Evolutionary conservation across 192 early-diverging fungal species (phyloP).

Genomic region (Coemansia sp.): DNA sequence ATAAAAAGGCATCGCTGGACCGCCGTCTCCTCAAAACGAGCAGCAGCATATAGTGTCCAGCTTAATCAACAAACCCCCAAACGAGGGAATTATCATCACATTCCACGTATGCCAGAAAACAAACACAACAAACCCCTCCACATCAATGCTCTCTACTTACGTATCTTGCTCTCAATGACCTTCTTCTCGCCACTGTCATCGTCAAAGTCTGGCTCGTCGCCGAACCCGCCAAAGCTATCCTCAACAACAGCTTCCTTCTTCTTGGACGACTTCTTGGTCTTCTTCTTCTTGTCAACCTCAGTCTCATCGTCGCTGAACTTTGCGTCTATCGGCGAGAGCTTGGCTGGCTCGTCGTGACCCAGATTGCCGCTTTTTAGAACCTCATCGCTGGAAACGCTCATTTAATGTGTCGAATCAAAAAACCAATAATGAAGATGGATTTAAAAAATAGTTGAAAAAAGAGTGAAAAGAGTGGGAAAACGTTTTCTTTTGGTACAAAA

Average conservation of each 20-base stretch:
- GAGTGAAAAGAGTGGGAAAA: background rate
- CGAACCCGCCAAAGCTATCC: constrained; percentile 28
- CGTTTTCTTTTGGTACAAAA: background rate
- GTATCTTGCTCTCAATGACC: constrained; percentile 40
- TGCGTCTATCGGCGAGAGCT: background rate
- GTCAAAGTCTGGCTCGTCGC: constrained; percentile 50
- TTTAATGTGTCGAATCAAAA: background rate
- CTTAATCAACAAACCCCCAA: constrained; percentile 3
- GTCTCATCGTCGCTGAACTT: constrained; percentile 1
- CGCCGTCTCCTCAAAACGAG: constrained; percentile 30
- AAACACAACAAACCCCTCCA: background rate
- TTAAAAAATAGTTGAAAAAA: background rate
- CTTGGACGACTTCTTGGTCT: constrained; percentile 8
- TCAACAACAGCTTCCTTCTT: constrained; percentile 16
- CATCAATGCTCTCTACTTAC: constrained; percentile 32
- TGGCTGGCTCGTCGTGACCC: background rate
- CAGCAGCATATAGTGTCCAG: constrained; percentile 9
- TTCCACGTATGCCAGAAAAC: background rate
- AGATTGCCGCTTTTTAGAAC: background rate
- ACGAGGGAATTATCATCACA: constrained; percentile 18
- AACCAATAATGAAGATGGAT: too few species aligned
- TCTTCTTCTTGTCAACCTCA: background rate
- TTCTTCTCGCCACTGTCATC: constrained; percentile 52
- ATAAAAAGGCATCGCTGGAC: constrained; percentile 37
- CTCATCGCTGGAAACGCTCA: constrained; percentile 4